Conservation (phyloP, 352 stramenopile species). For the Phytophthora uliginosa region DNA sequence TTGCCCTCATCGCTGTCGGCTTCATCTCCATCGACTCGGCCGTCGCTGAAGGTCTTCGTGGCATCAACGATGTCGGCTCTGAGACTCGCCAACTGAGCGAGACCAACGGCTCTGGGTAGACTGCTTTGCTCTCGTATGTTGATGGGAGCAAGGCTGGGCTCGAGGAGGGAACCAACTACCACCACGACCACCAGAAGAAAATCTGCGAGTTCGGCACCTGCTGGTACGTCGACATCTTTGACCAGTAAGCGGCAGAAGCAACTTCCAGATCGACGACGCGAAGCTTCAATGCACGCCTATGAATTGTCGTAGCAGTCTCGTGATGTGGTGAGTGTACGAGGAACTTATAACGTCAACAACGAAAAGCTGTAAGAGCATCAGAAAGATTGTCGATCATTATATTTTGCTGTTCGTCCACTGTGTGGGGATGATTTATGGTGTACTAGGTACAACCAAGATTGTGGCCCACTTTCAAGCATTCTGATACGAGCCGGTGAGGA, state of each 20-base stretch:
- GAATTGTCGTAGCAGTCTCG: not conserved
- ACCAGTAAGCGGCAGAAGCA: not conserved
- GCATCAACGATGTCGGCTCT: not conserved
- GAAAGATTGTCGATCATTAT: not conserved
- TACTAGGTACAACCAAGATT: not conserved
- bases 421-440: not conserved
- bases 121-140: not conserved
- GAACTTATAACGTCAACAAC: not conserved
- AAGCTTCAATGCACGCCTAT: not conserved
- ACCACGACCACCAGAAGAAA: slow-evolving; percentile 11
- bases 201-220: not conserved
- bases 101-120: slow-evolving; percentile 10
- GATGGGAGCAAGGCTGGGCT: slow-evolving; percentile 8
- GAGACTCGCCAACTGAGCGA: slow-evolving; percentile 16
- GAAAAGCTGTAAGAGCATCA: not conserved
- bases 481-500: not conserved
- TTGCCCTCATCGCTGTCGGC: not conserved
- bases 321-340: not conserved
- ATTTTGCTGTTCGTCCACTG: not conserved
- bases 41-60: slow-evolving; percentile 5
- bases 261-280: not conserved
- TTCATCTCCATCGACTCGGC: slow-evolving; percentile 1
- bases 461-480: not conserved
- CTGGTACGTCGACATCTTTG: slow-evolving; percentile 1
- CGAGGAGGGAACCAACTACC: slow-evolving; percentile 6